phyloP scores from a whole-genome alignment of 2,329 filamentous ascomycete species.

The Pestalotiopsis sp. region DNA sequence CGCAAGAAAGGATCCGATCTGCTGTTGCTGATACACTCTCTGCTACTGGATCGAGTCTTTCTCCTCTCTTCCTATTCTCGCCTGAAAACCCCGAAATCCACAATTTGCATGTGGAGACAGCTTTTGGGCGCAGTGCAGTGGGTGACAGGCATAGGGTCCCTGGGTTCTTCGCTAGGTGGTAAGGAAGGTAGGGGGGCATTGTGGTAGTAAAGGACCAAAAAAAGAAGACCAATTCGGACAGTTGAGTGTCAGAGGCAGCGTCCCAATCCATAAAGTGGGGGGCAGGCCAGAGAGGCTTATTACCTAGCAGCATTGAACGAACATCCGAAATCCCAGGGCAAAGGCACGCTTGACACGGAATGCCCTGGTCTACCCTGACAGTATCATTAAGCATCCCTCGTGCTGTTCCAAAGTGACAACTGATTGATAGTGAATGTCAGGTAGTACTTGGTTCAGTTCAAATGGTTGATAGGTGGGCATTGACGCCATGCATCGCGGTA shows the following conservation, averaged over 20 bases:
- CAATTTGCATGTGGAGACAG: background rate
- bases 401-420: background rate
- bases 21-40: conserved; percentile 1
- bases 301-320: background rate
- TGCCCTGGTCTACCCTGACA: conserved; percentile 6
- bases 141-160: conserved; percentile 1
- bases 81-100: background rate
- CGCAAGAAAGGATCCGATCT: background rate
- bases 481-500: background rate
- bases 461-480: background rate
- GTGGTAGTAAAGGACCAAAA: background rate
- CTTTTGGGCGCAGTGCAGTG: background rate
- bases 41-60: background rate
- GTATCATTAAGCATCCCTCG: background rate
- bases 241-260: background rate
- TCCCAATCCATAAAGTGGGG: background rate
- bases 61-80: background rate
- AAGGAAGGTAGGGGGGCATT: too few species aligned
- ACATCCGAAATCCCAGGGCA: background rate
- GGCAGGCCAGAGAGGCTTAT: conserved; percentile 7
- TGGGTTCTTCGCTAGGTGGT: background rate
- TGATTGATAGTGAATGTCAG: background rate
- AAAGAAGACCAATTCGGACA: conserved; percentile 1
- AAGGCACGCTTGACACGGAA: background rate
- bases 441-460: background rate